Conservation (phyloP, 495 filamentous ascomycete genomes). For the Xylaria intraflava region DNA sequence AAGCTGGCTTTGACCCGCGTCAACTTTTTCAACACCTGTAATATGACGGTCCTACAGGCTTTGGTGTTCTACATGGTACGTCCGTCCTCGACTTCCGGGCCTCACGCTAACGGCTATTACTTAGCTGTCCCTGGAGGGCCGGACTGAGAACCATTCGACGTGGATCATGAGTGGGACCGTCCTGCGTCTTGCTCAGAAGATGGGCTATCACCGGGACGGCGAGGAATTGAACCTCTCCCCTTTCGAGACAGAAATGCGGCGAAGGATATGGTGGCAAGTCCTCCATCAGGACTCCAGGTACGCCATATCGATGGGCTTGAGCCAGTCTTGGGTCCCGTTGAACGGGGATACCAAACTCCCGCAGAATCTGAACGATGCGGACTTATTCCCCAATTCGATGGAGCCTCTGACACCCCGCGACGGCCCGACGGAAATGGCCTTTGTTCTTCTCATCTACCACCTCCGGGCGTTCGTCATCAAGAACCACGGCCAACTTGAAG, state of each 20-base stretch:
- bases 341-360: constrained; percentile 41
- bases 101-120: background rate
- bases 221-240: constrained; percentile 44
- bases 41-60: constrained; percentile 51
- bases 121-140: constrained; percentile 38
- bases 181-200: constrained; percentile 35
- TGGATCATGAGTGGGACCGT: constrained; percentile 37
- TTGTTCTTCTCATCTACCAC: constrained; percentile 46
- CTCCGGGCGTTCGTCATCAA: constrained; percentile 39
- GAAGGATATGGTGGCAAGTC: constrained; percentile 58
- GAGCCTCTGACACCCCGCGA: constrained; percentile 39
- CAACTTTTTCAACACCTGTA: constrained; percentile 42
- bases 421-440: constrained; percentile 59
- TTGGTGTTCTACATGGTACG: constrained; percentile 50
- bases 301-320: constrained; percentile 54
- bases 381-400: constrained; percentile 46
- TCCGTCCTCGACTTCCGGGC: background rate
- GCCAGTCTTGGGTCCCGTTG: constrained; percentile 41
- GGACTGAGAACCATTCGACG: constrained; percentile 27
- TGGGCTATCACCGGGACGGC: constrained; percentile 47
- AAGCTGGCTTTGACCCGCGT: constrained; percentile 33
- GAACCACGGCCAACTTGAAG: constrained; percentile 28
- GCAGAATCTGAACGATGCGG: constrained; percentile 51
- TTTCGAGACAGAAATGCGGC: constrained; percentile 55
- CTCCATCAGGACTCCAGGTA: constrained; percentile 45